Base-by-base conservation (phyloP, 176 grass and related monocot species). In the Aegilops sharonensis region DNA sequence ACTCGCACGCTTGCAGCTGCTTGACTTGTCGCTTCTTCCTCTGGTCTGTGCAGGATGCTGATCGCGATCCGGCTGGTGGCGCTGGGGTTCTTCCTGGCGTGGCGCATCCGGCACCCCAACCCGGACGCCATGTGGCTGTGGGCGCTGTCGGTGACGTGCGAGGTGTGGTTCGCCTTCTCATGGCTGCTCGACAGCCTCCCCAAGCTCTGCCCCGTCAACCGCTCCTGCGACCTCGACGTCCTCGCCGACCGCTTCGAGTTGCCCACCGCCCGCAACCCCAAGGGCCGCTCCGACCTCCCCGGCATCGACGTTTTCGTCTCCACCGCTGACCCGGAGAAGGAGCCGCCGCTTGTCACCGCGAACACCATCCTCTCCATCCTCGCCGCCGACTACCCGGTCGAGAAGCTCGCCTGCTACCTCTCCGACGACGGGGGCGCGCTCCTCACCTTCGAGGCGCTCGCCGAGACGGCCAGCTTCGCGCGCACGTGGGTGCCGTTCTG, bases 351-450 rank as follows among this genome's bases (percentile, higher is more conserved):
- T 0, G 86, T 98, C 63, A 98, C 96, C 2, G 91, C 96, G 0
- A 98, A 98, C 93, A 98, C 96, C 68, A 68, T 98, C 43, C 91
- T 98, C 54, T 98, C 96, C 47, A 98, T 98, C 74, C 91, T 98
- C 42, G 96, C 96, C 40, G 96, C 88, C 8, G 89, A 96, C n/a
- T 95, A 96, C 82, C 97, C 94, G 0, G 94, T 96, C 0, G 94
- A 99, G 90, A 99, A 99, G 92, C 90, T 99, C 0, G 90, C 94
- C 3, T 99, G 97, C 65, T 99, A 99, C 80, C 72, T 99, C 25
- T 99, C 97, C 8, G 97, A 99, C 64, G 97, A 99, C 36, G 94
- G 92, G 1, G 93, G 97, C 15, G 87, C 97, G 14, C 88, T 99
- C 27, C 90, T 99, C 45, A 90, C 94, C 43, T 99, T 99, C 65